A percentile compares a stretch with the other conserved stretches of the same genome.
phyloP scores from a whole-genome alignment of 768 basidiomycete species.

The Mycena capillaripes region DNA sequence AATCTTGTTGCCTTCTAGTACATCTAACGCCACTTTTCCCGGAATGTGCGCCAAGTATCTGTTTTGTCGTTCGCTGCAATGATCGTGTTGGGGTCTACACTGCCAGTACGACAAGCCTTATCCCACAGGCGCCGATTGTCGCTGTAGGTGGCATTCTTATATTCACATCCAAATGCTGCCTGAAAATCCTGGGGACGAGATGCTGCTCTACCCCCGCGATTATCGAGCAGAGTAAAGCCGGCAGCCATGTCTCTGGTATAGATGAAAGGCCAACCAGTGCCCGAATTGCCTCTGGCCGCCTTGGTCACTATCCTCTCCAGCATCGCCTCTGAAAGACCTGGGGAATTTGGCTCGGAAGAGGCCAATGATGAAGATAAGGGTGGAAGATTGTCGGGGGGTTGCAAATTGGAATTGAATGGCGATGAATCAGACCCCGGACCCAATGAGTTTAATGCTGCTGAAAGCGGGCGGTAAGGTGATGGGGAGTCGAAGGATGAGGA shows the following conservation, averaged over 20 bases:
- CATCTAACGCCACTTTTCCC: too few relatives aligned
- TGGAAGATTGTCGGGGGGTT: background rate
- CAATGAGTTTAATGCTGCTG: background rate
- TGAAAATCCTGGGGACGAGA: background rate
- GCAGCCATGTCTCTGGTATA: background rate
- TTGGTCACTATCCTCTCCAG: background rate
- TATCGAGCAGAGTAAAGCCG: background rate
- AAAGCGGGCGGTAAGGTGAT: background rate
- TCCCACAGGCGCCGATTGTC: constrained; percentile 1
- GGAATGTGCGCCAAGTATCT: background rate
- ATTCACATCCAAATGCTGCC: background rate
- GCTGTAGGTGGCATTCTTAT: background rate
- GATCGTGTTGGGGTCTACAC: background rate
- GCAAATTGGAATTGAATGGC: background rate
- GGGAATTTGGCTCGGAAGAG: background rate
- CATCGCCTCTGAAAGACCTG: background rate
- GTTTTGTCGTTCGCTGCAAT: background rate
- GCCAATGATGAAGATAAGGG: background rate
- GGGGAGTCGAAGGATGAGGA: background rate
- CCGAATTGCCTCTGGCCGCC: background rate
- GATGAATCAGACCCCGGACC: background rate
- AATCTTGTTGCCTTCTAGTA: too few relatives aligned
- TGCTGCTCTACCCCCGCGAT: background rate
- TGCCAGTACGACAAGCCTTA: background rate
- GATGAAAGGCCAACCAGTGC: background rate